Percentiles rank a stretch among this genome's conserved stretches.
Conservation (phyloP, 2,329 filamentous ascomycete species). For the Lecanicillium sp. region DNA sequence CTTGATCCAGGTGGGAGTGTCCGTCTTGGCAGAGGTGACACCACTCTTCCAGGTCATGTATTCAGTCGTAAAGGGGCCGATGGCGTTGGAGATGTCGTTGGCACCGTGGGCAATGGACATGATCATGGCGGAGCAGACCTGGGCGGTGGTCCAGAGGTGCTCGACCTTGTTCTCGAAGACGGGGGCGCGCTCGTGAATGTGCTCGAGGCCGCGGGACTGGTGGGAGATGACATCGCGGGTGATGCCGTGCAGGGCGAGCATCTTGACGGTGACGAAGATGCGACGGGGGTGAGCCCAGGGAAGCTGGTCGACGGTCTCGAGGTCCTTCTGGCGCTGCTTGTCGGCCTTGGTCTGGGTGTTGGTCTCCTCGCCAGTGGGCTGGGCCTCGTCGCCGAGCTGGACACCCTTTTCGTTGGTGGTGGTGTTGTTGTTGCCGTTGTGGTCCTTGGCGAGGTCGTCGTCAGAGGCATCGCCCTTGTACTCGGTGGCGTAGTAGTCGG, state of each 20-base stretch:
- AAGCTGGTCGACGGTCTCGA: constrained; percentile 5
- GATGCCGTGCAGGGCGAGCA: constrained; percentile 16
- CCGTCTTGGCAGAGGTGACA: constrained; percentile 16
- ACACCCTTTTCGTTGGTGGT: constrained; percentile 1
- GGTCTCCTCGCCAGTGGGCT: constrained; percentile 2
- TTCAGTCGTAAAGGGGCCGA: constrained; percentile 27
- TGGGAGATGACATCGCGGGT: constrained; percentile 14
- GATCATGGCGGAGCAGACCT: constrained; percentile 27
- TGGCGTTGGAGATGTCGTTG: constrained; percentile 32
- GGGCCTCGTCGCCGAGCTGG: constrained; percentile 1
- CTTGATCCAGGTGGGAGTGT: constrained; percentile 30
- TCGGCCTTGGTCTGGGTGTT: background rate
- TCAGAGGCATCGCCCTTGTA: constrained; percentile 6
- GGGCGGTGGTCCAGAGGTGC: constrained; percentile 36
- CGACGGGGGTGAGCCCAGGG: constrained; percentile 9
- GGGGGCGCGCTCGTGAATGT: constrained; percentile 15
- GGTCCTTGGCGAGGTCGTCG: constrained; percentile 11
- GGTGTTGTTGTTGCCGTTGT: constrained; percentile 4
- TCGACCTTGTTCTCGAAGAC: constrained; percentile 31
- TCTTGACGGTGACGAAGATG: constrained; percentile 12
- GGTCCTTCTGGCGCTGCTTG: constrained; percentile 9
- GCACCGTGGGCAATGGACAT: constrained; percentile 25
- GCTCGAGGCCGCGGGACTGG: background rate
- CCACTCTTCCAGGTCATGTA: constrained; percentile 26
- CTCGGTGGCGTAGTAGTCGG: constrained; percentile 12